phyloP scores from a whole-genome alignment of 2,329 filamentous ascomycete species.

The Pseudocercospora vitis region DNA sequence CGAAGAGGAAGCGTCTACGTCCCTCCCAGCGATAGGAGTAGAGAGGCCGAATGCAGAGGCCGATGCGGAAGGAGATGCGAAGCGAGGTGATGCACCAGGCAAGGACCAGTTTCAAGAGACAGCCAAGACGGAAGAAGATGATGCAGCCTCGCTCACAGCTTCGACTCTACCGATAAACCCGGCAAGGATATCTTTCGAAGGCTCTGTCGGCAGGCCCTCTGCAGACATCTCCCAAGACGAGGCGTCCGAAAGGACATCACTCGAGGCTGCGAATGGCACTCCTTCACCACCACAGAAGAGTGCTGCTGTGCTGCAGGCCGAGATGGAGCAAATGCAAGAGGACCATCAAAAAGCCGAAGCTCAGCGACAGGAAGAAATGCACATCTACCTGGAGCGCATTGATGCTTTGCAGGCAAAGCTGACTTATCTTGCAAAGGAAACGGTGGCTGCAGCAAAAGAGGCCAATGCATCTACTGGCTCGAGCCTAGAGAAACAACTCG shows the following conservation, averaged over 20 bases:
- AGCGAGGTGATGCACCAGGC: constrained; percentile 7
- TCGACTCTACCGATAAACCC: constrained; percentile 40
- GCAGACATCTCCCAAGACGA: constrained; percentile 19
- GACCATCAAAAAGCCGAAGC: constrained; percentile 53
- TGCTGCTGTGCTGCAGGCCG: constrained; percentile 43
- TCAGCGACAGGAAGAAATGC: constrained; percentile 76
- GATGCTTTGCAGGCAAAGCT: constrained; percentile 90
- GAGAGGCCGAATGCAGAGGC: constrained; percentile 12
- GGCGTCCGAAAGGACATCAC: constrained; percentile 19
- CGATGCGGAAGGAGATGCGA: constrained; percentile 4
- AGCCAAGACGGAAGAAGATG: constrained; percentile 8
- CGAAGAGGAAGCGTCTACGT: constrained; percentile 34
- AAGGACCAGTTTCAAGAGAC: constrained; percentile 7
- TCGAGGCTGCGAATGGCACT: constrained; percentile 28
- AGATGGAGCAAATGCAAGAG: constrained; percentile 51
- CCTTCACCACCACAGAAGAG: constrained; percentile 30
- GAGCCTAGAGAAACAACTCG: constrained; percentile 72
- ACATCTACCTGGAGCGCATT: constrained; percentile 81
- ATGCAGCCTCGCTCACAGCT: constrained; percentile 30
- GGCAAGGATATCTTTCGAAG: constrained; percentile 35
- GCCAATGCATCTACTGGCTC: constrained; percentile 61
- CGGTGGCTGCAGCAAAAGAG: constrained; percentile 71
- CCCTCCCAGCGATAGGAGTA: constrained; percentile 28
- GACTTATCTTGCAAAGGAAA: constrained; percentile 79
- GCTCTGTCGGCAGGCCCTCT: constrained; percentile 24